Conservation (phyloP, 1,284 basidiomycete species). For the Ustilago nuda region DNA sequence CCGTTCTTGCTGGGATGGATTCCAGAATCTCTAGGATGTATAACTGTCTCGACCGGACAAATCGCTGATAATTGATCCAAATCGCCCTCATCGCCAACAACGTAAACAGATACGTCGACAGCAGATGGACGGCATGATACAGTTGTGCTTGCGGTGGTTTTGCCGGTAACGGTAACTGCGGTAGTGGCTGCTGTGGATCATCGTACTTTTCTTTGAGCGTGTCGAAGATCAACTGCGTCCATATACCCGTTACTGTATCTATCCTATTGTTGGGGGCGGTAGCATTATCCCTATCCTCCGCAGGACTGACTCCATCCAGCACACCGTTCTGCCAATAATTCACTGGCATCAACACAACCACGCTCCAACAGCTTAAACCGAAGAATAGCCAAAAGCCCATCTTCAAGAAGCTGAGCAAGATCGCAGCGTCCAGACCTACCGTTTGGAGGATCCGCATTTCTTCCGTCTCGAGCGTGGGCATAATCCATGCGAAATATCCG, state of each 20-base stretch:
- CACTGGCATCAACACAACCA: constrained; percentile 67
- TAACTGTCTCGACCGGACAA: constrained; percentile 89
- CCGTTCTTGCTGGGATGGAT: constrained; percentile 90
- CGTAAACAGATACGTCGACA: constrained; percentile 94
- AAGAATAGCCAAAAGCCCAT: constrained; percentile 91
- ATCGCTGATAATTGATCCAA: constrained; percentile 87
- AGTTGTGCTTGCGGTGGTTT: constrained; percentile 67
- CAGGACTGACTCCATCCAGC: constrained; percentile 67
- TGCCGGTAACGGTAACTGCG: constrained; percentile 48
- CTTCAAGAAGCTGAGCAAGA: constrained; percentile 93
- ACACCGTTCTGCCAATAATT: constrained; percentile 67
- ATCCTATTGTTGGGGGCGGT: constrained; percentile 15
- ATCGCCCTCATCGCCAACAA: constrained; percentile 84
- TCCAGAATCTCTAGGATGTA: constrained; percentile 94
- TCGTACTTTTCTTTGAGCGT: constrained; percentile 20
- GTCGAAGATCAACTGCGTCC: constrained; percentile 34
- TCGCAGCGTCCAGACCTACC: constrained; percentile 93
- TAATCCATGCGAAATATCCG: constrained; percentile 92
- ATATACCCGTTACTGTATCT: constrained; percentile 26
- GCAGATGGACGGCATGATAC: constrained; percentile 77
- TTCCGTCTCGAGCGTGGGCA: constrained; percentile 88
- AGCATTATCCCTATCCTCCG: constrained; percentile 50
- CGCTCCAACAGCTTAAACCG: constrained; percentile 76
- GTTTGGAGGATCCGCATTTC: constrained; percentile 96
- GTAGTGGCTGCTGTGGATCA: constrained; percentile 46